These are phyloP conservation scores for Calocybe gangraenosa DNA, from an alignment of 768 basidiomycete species.

Conservation along the genomic window DNA sequence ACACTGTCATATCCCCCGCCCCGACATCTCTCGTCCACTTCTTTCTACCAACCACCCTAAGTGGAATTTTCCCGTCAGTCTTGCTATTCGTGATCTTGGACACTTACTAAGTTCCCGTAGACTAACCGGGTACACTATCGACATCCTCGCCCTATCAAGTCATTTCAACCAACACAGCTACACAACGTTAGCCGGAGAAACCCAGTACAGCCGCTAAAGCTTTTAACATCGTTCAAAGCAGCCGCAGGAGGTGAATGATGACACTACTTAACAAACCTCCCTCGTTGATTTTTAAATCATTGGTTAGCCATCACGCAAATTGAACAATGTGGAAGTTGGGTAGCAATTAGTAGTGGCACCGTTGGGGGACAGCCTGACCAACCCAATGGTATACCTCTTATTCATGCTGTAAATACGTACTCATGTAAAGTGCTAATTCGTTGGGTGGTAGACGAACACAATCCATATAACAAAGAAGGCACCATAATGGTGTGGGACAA, in stretches of 20 bases:
- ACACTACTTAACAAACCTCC: no score
- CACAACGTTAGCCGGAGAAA: conserved; percentile 4
- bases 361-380: conserved; percentile 40
- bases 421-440: background rate
- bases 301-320: conserved; percentile 48
- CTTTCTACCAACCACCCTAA: conserved; percentile 1
- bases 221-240: conserved; percentile 32
- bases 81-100: background rate
- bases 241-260: conserved; percentile 37
- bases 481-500: conserved; percentile 39
- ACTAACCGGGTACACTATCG: conserved; percentile 1
- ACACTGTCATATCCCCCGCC: background rate
- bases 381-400: conserved; percentile 19
- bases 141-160: background rate
- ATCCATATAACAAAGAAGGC: conserved; percentile 44
- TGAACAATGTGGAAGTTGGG: conserved; percentile 36
- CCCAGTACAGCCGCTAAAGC: conserved; percentile 15
- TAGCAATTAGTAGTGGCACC: conserved; percentile 43
- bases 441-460: conserved; percentile 24
- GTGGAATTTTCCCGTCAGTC: conserved; percentile 15
- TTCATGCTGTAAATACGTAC: no score
- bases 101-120: background rate
- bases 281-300: background rate
- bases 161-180: conserved; percentile 5
- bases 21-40: conserved; percentile 11